These are phyloP conservation scores for Sporisorium exsertum DNA, from an alignment of 1,284 basidiomycete species.

Conservation along the genomic window DNA sequence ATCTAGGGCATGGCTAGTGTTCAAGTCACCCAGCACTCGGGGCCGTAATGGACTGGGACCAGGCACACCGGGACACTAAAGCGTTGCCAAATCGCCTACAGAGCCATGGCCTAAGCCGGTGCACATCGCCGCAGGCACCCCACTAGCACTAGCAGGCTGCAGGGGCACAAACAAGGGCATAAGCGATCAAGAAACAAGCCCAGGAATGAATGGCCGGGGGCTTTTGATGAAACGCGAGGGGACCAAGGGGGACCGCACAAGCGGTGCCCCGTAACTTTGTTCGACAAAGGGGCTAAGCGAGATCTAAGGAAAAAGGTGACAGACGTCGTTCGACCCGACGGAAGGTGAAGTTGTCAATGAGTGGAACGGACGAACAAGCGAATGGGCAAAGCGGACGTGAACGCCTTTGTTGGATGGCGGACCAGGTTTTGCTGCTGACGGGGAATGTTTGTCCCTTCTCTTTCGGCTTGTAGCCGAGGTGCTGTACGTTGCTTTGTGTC, in stretches of 20 bases:
- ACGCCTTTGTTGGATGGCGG: background rate
- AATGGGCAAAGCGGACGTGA: background rate
- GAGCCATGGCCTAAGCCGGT: background rate
- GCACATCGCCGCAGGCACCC: background rate
- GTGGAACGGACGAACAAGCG: background rate
- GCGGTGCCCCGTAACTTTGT: background rate
- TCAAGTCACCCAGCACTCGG: background rate
- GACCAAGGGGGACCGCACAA: background rate
- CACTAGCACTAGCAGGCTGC: background rate
- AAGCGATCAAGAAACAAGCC: background rate
- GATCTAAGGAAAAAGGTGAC: background rate
- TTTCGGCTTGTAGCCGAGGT: background rate
- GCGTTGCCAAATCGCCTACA: background rate
- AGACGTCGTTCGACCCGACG: background rate
- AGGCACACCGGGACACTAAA: background rate
- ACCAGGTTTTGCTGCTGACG: background rate
- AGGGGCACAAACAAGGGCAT: background rate
- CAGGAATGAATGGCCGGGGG: constrained; percentile 5
- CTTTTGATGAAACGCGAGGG: background rate
- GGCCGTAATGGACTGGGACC: background rate
- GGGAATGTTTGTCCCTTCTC: background rate
- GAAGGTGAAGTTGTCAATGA: background rate
- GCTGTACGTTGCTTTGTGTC: background rate
- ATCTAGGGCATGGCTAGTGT: background rate
- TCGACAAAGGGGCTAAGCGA: background rate